A percentile compares a stretch with the other conserved stretches of the same genome.
Conservation (phyloP, 2,329 filamentous ascomycete genomes). For the Trematosphaeria pertusa region DNA sequence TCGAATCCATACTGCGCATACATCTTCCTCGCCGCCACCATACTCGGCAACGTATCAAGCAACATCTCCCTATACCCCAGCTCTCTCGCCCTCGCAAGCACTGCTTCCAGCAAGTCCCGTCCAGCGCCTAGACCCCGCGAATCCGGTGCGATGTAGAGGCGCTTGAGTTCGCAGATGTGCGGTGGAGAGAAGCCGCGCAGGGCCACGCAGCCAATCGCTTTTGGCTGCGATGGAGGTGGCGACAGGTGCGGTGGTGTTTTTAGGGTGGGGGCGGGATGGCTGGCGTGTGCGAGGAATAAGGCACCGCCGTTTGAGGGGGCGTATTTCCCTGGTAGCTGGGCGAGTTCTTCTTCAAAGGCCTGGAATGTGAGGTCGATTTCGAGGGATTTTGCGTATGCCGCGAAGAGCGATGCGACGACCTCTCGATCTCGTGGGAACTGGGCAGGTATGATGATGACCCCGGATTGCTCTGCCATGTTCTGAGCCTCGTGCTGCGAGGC, state of each 20-base stretch:
- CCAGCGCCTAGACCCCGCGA: conserved; percentile 60
- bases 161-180: conserved; percentile 63
- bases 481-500: neutral
- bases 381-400: conserved; percentile 52
- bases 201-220: conserved; percentile 59
- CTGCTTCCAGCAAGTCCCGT: conserved; percentile 53
- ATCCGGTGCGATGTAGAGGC: conserved; percentile 59
- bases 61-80: conserved; percentile 61
- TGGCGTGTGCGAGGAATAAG: conserved; percentile 55
- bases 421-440: conserved; percentile 51
- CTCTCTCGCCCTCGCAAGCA: conserved; percentile 54
- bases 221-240: conserved; percentile 12
- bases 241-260: neutral
- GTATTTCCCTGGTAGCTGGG: conserved; percentile 63
- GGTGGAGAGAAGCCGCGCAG: conserved; percentile 50
- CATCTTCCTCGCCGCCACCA: conserved; percentile 58
- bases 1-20: conserved; percentile 61
- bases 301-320: conserved; percentile 52
- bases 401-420: conserved; percentile 46
- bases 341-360: conserved; percentile 61
- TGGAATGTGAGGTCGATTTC: conserved; percentile 65
- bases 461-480: neutral
- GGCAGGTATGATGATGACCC: conserved; percentile 35
- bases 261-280: neutral
- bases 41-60: conserved; percentile 63